These are phyloP conservation scores for Xerocomellus dryophilus DNA, from an alignment of 768 basidiomycete species.

Conservation along the genomic window DNA sequence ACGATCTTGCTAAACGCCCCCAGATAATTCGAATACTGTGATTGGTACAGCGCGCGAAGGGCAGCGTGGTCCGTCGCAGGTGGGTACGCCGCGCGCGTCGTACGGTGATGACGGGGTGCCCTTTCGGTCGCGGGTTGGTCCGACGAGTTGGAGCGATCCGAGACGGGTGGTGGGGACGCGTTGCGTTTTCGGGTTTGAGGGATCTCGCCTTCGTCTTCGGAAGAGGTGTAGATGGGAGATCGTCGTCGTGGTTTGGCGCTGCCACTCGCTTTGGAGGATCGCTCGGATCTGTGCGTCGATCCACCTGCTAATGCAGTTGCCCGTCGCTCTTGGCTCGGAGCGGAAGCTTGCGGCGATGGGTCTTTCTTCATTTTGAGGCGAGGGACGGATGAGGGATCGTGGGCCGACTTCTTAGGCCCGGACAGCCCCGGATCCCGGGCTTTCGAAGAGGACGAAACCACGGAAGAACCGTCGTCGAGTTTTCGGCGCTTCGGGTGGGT, in stretches of 20 bases:
- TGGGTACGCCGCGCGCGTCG: conserved; percentile 33
- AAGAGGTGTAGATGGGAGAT: conserved; percentile 65
- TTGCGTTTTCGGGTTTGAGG: conserved; percentile 28
- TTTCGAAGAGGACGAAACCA: conserved; percentile 14
- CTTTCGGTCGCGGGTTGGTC: conserved; percentile 17
- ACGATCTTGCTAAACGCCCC: conserved; percentile 44
- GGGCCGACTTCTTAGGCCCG: conserved; percentile 36
- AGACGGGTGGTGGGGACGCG: conserved; percentile 26
- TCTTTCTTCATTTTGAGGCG: conserved; percentile 40
- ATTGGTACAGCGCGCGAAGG: conserved; percentile 52
- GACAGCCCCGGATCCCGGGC: conserved; percentile 25
- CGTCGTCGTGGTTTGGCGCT: conserved; percentile 44
- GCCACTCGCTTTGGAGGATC: conserved; percentile 16
- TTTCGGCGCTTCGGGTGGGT: conserved; percentile 42
- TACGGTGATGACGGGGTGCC: conserved; percentile 22
- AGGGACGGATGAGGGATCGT: conserved; percentile 21
- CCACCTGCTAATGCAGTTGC: background rate
- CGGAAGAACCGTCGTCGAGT: conserved; percentile 34
- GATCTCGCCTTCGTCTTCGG: conserved; percentile 55
- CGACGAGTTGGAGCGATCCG: conserved; percentile 24
- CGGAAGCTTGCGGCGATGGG: conserved; percentile 23
- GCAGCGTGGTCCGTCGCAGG: conserved; percentile 47
- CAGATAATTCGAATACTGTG: conserved; percentile 52
- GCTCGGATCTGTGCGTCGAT: conserved; percentile 19
- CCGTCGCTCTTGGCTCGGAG: conserved; percentile 14